phyloP scores from a whole-genome alignment of 2,329 filamentous ascomycete species.

The Aspergillus latus region DNA sequence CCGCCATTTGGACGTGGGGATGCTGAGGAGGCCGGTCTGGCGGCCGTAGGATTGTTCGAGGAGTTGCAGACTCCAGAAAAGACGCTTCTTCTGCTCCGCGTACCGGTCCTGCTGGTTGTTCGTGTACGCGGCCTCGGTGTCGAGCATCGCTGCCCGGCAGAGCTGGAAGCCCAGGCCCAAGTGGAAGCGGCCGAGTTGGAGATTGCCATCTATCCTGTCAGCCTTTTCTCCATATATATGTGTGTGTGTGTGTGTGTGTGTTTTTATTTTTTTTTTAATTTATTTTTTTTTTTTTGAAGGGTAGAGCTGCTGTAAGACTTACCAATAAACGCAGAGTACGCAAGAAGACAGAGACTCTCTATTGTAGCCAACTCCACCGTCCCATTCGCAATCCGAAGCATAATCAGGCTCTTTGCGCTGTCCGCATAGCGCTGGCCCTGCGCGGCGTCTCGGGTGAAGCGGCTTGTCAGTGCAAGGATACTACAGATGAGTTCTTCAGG shows the following conservation, averaged over 20 bases:
- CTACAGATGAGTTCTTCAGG: slow-evolving; percentile 37
- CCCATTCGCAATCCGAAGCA: slow-evolving; percentile 54
- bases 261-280: too few relatives aligned
- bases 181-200: slow-evolving; percentile 52
- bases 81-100: slow-evolving; percentile 49
- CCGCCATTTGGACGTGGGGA: slow-evolving; percentile 46
- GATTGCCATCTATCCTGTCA: slow-evolving; percentile 45
- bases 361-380: slow-evolving; percentile 52
- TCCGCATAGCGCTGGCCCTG: slow-evolving; percentile 40
- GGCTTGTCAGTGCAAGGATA: slow-evolving; percentile 34
- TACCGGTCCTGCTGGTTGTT: slow-evolving; percentile 31
- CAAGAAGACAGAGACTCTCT: slow-evolving; percentile 53
- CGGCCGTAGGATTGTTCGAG: slow-evolving; percentile 54
- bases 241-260: too few relatives aligned
- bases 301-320: not conserved
- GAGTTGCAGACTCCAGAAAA: slow-evolving; percentile 55
- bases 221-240: too few relatives aligned
- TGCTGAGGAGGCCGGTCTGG: slow-evolving; percentile 46
- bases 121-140: slow-evolving; percentile 44
- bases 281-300: not conserved
- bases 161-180: slow-evolving; percentile 53
- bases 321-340: slow-evolving; percentile 54
- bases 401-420: slow-evolving; percentile 38
- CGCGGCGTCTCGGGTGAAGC: slow-evolving; percentile 32
- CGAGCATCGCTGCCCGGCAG: slow-evolving; percentile 53